phyloP scores from a whole-genome alignment of 768 basidiomycete genomes.

The Trametes sanguinea region DNA sequence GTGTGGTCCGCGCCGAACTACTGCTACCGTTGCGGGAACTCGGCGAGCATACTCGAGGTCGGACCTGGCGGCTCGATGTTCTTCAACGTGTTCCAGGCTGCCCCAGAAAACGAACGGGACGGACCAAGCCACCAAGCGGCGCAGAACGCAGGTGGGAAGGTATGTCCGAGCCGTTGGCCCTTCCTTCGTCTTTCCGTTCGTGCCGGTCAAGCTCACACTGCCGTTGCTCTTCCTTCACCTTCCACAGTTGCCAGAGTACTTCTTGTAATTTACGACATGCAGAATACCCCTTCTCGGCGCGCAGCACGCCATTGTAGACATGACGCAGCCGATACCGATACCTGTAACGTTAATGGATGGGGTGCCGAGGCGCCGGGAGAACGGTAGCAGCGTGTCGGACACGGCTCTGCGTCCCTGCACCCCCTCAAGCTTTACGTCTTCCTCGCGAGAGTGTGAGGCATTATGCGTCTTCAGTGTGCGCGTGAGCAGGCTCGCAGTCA shows the following conservation, averaged over 20 bases:
- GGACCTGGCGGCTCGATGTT: slow-evolving; percentile 85
- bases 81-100: slow-evolving; percentile 98
- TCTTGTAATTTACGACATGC: slow-evolving; percentile 44
- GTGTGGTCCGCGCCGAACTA: slow-evolving; percentile 99
- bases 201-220: slow-evolving; percentile 12
- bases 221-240: background rate
- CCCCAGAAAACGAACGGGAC: slow-evolving; percentile 95
- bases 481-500: too few relatives aligned
- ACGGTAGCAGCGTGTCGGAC: slow-evolving; percentile 14
- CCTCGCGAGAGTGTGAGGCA: background rate
- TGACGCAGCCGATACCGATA: background rate
- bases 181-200: background rate
- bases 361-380: slow-evolving; percentile 4
- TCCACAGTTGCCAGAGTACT: slow-evolving; percentile 77
- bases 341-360: slow-evolving; percentile 6
- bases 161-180: slow-evolving; percentile 32
- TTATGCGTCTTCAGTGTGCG: background rate
- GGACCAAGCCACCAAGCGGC: slow-evolving; percentile 79
- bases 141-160: slow-evolving; percentile 74
- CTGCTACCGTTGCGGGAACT: slow-evolving; percentile 97
- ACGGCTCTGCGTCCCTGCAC: slow-evolving; percentile 8
- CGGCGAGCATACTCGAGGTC: slow-evolving; percentile 94
- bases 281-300: slow-evolving; percentile 19
- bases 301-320: slow-evolving; percentile 15
- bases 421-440: slow-evolving; percentile 1